Conservation (phyloP, 129 eudicot species). For the Ambrosia artemisiifolia region DNA sequence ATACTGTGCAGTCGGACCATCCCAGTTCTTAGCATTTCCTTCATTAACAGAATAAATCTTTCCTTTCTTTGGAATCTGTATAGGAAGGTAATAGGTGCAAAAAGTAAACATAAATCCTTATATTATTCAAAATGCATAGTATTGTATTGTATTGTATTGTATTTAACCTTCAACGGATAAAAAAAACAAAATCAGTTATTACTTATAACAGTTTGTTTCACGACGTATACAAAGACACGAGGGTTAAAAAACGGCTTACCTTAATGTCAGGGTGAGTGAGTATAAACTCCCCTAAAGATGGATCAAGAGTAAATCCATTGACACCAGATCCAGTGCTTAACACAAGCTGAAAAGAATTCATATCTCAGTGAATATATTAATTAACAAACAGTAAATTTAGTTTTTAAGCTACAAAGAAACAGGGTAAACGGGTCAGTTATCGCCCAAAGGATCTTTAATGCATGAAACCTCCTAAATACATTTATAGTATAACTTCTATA, state of each 20-base stretch:
- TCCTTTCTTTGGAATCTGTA: conserved; percentile 87
- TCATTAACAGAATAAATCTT: conserved; percentile 94
- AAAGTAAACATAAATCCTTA: too few species aligned
- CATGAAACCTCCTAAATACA: not conserved
- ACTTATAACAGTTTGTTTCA: not conserved
- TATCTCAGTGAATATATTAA: conserved; percentile 2
- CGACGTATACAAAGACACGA: not conserved
- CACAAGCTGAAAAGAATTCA: conserved; percentile 56
- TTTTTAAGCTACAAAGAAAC: not conserved
- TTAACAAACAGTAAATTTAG: not conserved
- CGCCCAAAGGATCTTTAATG: not conserved
- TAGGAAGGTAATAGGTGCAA: not conserved
- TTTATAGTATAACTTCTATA: not conserved
- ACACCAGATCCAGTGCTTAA: conserved; percentile 92
- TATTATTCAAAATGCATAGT: too few species aligned
- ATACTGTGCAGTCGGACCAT: conserved; percentile 86
- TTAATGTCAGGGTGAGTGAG: conserved; percentile 92
- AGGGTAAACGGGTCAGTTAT: not conserved
- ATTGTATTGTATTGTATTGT: too few species aligned
- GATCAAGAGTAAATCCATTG: conserved; percentile 98
- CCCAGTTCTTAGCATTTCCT: conserved; percentile 99
- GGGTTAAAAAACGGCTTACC: conserved; percentile 33
- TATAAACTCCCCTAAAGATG: conserved; percentile 95
- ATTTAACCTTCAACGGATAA: too few species aligned
- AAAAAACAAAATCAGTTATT: too few species aligned